phyloP scores from a whole-genome alignment of 305 asterid genomes.

The Nicotiana rustica region DNA sequence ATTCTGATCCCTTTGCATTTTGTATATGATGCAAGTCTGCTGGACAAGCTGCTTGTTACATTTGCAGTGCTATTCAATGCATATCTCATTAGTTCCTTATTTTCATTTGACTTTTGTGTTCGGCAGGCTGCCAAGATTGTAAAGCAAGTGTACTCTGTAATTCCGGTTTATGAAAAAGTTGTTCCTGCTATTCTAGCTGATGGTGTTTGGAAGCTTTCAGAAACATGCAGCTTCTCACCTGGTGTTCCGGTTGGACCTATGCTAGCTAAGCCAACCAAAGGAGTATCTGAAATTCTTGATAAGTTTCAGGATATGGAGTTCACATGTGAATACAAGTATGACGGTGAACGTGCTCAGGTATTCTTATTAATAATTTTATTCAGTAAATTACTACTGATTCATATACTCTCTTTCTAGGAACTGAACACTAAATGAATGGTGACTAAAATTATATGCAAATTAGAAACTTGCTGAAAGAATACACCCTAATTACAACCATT shows the following conservation, averaged over 20 bases:
- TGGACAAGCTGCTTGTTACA: slow-evolving; percentile 26
- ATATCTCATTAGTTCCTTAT: slow-evolving; percentile 11
- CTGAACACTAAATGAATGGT: neutral
- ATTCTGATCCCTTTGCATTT: neutral
- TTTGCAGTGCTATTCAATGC: slow-evolving; percentile 4
- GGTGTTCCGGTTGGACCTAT: slow-evolving; percentile 97
- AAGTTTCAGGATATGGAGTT: slow-evolving; percentile 88
- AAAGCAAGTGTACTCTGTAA: slow-evolving; percentile 89
- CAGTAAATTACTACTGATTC: neutral
- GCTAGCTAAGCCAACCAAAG: slow-evolving; percentile 97
- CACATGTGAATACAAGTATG: slow-evolving; percentile 98
- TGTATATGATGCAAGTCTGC: neutral
- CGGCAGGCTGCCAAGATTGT: slow-evolving; percentile 89
- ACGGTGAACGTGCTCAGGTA: slow-evolving; percentile 99
- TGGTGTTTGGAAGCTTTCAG: slow-evolving; percentile 90
- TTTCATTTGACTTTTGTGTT: slow-evolving; percentile 36
- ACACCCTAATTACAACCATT: neutral
- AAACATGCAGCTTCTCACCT: slow-evolving; percentile 82
- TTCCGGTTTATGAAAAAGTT: slow-evolving; percentile 89
- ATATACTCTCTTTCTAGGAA: slow-evolving; percentile 20
- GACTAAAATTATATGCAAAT: neutral
- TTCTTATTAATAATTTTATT: slow-evolving; percentile 10
- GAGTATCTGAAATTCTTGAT: slow-evolving; percentile 92
- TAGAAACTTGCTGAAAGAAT: neutral
- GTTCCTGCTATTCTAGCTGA: slow-evolving; percentile 85